phyloP scores from a whole-genome alignment of 371 early-diverging fungal species.

The Apophysomyces sp. region DNA sequence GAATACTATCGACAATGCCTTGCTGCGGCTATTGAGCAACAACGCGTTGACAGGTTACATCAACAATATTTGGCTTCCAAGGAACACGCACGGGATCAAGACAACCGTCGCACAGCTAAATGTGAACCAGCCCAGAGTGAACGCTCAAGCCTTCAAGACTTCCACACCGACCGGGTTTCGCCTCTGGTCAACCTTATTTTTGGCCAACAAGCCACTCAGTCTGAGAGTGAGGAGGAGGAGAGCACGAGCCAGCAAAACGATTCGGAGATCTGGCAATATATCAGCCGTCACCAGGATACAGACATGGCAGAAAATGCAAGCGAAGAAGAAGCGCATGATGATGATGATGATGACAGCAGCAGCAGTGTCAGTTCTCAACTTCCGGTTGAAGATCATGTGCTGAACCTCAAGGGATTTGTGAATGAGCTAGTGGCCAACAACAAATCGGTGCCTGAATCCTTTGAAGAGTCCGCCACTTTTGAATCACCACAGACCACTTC shows the following conservation, averaged over 20 bases:
- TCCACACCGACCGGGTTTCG: background rate
- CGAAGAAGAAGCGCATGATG: background rate
- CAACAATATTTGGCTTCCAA: background rate
- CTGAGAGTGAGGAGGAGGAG: background rate
- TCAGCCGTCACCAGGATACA: background rate
- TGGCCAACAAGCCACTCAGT: slow-evolving; percentile 2
- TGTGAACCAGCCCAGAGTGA: background rate
- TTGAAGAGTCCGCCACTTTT: background rate
- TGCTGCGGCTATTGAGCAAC: slow-evolving; percentile 20
- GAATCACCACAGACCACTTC: background rate
- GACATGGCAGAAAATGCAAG: background rate
- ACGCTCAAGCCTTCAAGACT: background rate
- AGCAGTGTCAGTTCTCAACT: background rate
- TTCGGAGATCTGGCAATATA: background rate
- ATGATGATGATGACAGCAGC: background rate
- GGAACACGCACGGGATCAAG: background rate
- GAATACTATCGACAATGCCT: slow-evolving; percentile 14
- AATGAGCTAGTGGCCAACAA: background rate
- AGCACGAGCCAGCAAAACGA: background rate
- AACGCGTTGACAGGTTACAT: slow-evolving; percentile 6
- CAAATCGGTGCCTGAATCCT: background rate
- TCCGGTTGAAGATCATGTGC: background rate
- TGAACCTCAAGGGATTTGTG: background rate
- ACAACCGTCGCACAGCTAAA: background rate
- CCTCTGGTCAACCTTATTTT: background rate